Conservation (phyloP, 345 rosid species). For the Euphorbia tirucalli region DNA sequence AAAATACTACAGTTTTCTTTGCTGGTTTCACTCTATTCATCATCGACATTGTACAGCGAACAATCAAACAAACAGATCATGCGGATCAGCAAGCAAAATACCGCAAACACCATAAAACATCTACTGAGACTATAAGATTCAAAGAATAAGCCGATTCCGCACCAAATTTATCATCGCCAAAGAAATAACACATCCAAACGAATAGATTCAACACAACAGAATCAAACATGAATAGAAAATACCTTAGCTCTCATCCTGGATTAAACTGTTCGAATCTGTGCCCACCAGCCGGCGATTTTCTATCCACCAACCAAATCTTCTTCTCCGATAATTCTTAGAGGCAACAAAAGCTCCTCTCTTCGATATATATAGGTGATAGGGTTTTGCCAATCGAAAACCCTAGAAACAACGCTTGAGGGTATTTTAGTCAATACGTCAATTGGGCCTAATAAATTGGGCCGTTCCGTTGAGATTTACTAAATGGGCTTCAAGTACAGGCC, state of each 20-base stretch:
- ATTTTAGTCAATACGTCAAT: not conserved
- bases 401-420: not conserved
- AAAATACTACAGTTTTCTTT: no score
- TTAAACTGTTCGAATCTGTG: not conserved
- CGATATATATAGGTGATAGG: not conserved
- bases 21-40: not conserved
- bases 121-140: not conserved
- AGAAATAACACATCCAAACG: not conserved
- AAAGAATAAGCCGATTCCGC: not conserved
- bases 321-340: no score
- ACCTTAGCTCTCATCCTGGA: slow-evolving; percentile 23
- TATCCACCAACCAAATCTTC: not conserved
- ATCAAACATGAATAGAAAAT: not conserved
- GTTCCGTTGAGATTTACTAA: no score
- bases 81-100: not conserved
- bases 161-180: not conserved
- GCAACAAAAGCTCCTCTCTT: not conserved
- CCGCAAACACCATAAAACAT: not conserved
- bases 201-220: not conserved
- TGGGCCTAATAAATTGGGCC: not conserved
- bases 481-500: not conserved
- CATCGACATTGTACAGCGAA: not conserved
- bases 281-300: not conserved
- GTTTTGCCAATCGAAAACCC: slow-evolving; percentile 11
- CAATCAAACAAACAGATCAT: not conserved